Base-by-base conservation (phyloP, 768 basidiomycete species). In the Calvatia gigantea region DNA sequence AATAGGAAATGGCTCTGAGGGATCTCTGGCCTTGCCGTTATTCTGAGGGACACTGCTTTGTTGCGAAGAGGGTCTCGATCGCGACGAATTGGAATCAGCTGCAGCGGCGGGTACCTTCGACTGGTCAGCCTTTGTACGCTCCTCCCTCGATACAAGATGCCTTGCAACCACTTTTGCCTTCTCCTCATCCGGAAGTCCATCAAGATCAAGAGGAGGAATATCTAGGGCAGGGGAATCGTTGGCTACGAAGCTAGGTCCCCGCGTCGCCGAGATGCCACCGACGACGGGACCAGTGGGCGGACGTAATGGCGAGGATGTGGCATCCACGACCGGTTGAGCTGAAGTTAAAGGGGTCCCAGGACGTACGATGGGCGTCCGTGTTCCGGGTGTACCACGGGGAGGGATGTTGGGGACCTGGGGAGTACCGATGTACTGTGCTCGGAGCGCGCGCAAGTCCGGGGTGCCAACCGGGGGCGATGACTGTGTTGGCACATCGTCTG, bases 1-100 rank as follows among this genome's bases (percentile, higher is more conserved):
- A 41, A 96, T 86, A n/a, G 91, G 87, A 64, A 96, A 97, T 1
- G 83, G 72, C 51, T 92, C 90, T 0, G 81, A 74, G 31, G 81
- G 78, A 51, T 86, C 81, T 64, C 74, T 63, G 33, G 58, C 38
- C 61, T 58, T 32, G 64, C 70, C 56, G 54, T 59, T 38, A 51
- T 54, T 47, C 29, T 27, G 27, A 23, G 54, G 47, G 2, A 29
- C 35, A 17, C 21, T 21, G 33, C 39, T 56, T 19, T 33, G 54
- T 7, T 48, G 37, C 21, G 52, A 54, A 25, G 52, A 45, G 23
- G 43, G 52, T 2, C 39, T 56, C 38, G 54, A 49, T 15, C 8
- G 54, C 15, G 47, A 48, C 21, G 47, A 49, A 15, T 39, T 49
- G n/a, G 33, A 28, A 7, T 41, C 47, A n/a, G 54, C 48, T 28